Conservation (phyloP, 1,284 basidiomycete genomes). For the Leccinum colubrinum region DNA sequence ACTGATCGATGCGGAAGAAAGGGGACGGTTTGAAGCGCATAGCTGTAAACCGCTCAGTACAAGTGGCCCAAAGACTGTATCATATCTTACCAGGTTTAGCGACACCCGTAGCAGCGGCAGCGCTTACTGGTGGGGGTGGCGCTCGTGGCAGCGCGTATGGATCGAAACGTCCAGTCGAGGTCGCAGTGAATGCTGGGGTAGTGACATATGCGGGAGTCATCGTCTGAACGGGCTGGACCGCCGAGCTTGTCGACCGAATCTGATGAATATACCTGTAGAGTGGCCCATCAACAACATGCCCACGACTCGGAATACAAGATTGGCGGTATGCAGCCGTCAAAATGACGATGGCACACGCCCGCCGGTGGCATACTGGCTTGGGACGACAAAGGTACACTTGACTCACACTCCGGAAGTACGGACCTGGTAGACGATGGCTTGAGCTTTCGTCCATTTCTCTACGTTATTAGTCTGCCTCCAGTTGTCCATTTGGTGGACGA, state of each 20-base stretch:
- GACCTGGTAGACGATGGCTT: slow-evolving; percentile 60
- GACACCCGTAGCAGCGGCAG: slow-evolving; percentile 31
- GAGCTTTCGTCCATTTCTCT: slow-evolving; percentile 67
- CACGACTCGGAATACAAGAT: slow-evolving; percentile 1
- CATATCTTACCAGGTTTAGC: slow-evolving; percentile 30
- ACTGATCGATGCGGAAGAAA: slow-evolving; percentile 69
- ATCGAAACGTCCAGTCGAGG: slow-evolving; percentile 49
- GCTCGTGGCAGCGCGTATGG: slow-evolving; percentile 61
- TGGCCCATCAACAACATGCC: slow-evolving; percentile 15
- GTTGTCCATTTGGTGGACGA: slow-evolving; percentile 50
- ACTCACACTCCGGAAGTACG: slow-evolving; percentile 61
- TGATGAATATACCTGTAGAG: slow-evolving; percentile 28
- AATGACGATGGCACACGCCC: slow-evolving; percentile 11
- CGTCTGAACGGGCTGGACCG: slow-evolving; percentile 27
- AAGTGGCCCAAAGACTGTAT: neutral
- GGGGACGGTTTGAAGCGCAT: slow-evolving; percentile 81
- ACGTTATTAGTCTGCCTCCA: slow-evolving; percentile 55
- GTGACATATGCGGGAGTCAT: slow-evolving; percentile 20
- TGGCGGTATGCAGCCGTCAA: slow-evolving; percentile 4
- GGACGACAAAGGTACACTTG: slow-evolving; percentile 10
- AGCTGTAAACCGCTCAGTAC: slow-evolving; percentile 36
- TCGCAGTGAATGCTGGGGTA: slow-evolving; percentile 22
- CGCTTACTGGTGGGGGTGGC: slow-evolving; percentile 35
- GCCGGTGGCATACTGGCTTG: slow-evolving; percentile 6
- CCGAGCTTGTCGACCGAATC: slow-evolving; percentile 24